A percentile compares a stretch with the other conserved stretches of the same genome.
Conservation (phyloP, 2,329 filamentous ascomycete species). For the Elsinoe perseae region DNA sequence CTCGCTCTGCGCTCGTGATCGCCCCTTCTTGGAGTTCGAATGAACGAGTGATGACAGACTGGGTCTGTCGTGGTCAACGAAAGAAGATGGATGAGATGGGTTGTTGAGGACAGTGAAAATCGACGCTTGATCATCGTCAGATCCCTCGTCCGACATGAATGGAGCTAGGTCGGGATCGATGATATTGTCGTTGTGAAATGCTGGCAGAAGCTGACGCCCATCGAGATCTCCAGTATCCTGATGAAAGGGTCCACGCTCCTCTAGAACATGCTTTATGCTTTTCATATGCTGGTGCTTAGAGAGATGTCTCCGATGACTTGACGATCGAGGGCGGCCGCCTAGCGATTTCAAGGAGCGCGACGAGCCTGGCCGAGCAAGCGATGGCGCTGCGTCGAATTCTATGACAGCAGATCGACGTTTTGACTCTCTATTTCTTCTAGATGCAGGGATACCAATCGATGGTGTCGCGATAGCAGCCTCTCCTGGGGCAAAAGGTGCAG, state of each 20-base stretch:
- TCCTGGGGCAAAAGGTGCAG: constrained; percentile 15
- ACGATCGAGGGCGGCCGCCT: constrained; percentile 62
- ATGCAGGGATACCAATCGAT: constrained; percentile 59
- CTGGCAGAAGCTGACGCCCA: constrained; percentile 55
- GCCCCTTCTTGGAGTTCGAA: constrained; percentile 62
- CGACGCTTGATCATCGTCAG: constrained; percentile 78
- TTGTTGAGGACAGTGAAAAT: constrained; percentile 68
- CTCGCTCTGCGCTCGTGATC: constrained; percentile 45
- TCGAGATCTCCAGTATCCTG: constrained; percentile 58
- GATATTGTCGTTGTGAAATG: constrained; percentile 98
- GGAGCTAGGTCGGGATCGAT: constrained; percentile 93
- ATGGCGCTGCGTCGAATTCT: constrained; percentile 76
- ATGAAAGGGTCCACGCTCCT: constrained; percentile 83
- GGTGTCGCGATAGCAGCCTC: constrained; percentile 41
- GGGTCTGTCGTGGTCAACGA: constrained; percentile 63
- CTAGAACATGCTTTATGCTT: constrained; percentile 61
- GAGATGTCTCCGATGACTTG: constrained; percentile 73
- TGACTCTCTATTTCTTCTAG: constrained; percentile 59
- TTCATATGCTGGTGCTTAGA: constrained; percentile 80
- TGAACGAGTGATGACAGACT: constrained; percentile 66
- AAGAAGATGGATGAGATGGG: constrained; percentile 39
- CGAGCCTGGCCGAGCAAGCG: constrained; percentile 79
- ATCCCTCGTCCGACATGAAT: constrained; percentile 91
- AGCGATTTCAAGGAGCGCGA: constrained; percentile 79
- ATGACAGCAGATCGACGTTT: constrained; percentile 82